These are phyloP conservation scores for Juncus effusus DNA, from an alignment of 176 grass and related monocot genomes.

Conservation along the genomic window DNA sequence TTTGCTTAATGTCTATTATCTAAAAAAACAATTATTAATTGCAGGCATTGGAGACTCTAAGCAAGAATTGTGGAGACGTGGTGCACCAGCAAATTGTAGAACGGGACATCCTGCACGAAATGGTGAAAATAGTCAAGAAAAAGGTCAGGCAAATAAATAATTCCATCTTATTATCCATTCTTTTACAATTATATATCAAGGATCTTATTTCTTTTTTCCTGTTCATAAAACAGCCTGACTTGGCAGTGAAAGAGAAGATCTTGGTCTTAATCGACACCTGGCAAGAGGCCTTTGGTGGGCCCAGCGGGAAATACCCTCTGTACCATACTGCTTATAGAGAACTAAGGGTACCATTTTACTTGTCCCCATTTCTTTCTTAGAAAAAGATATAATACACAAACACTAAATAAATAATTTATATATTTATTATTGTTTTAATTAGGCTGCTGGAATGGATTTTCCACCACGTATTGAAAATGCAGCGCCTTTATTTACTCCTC, in stretches of 20 bases:
- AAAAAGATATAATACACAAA: neutral
- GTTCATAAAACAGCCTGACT: slow-evolving; percentile 60
- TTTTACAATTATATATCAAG: slow-evolving; percentile 27
- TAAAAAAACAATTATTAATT: slow-evolving; percentile 2
- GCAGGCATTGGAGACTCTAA: slow-evolving; percentile 93
- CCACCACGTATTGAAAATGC: slow-evolving; percentile 69
- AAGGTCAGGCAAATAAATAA: slow-evolving; percentile 52
- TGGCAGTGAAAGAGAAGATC: slow-evolving; percentile 92
- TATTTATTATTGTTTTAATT: slow-evolving; percentile 16
- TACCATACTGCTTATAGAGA: slow-evolving; percentile 93
- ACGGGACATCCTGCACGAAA: slow-evolving; percentile 96
- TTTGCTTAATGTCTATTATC: slow-evolving; percentile 5
- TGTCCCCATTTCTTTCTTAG: slow-evolving; percentile 15
- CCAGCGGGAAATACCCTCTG: slow-evolving; percentile 74
- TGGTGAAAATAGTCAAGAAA: slow-evolving; percentile 99
- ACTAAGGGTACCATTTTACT: slow-evolving; percentile 56
- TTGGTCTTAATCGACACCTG: slow-evolving; percentile 89
- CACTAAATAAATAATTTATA: neutral
- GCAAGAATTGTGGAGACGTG: slow-evolving; percentile 92
- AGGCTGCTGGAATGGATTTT: slow-evolving; percentile 95
- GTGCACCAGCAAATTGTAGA: slow-evolving; percentile 90
- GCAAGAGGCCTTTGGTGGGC: slow-evolving; percentile 99
- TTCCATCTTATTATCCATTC: slow-evolving; percentile 12
- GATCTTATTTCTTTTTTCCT: slow-evolving; percentile 26
- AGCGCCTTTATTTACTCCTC: slow-evolving; percentile 82